These are phyloP conservation scores for Epichloe gansuensis DNA, from an alignment of 2,329 filamentous ascomycete genomes.

Conservation along the genomic window DNA sequence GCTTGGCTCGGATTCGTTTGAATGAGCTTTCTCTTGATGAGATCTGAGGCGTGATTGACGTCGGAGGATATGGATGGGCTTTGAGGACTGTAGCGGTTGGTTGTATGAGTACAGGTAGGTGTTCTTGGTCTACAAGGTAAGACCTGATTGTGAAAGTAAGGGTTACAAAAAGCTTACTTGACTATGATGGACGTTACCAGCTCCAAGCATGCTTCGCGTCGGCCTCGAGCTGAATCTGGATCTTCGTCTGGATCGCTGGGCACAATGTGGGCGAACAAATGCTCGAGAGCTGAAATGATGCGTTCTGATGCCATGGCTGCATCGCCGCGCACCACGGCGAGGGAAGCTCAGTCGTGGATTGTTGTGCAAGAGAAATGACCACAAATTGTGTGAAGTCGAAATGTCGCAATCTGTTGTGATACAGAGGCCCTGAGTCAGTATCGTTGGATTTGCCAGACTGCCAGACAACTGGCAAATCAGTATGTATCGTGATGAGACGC, in stretches of 20 bases:
- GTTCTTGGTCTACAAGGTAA: neutral
- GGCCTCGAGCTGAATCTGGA: constrained; percentile 54
- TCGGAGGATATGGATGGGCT: constrained; percentile 51
- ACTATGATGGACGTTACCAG: constrained; percentile 40
- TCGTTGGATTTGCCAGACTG: too few species aligned
- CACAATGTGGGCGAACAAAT: constrained; percentile 63
- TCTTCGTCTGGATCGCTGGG: constrained; percentile 54
- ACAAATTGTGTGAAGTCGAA: too few species aligned
- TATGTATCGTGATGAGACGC: constrained; percentile 12
- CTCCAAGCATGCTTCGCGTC: constrained; percentile 50
- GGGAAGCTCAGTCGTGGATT: neutral
- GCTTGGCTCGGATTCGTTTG: constrained; percentile 68
- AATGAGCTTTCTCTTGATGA: constrained; percentile 82
- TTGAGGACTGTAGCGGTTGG: constrained; percentile 24
- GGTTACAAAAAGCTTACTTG: constrained; percentile 23
- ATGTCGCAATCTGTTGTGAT: too few species aligned
- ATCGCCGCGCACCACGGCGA: constrained; percentile 25
- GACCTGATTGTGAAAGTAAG: neutral
- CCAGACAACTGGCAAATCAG: neutral
- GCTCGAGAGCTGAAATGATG: constrained; percentile 67
- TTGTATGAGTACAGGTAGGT: neutral
- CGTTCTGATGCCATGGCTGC: constrained; percentile 50
- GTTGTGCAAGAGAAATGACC: neutral
- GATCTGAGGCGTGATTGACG: constrained; percentile 82
- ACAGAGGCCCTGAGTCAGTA: too few species aligned